Base-by-base conservation (phyloP, 345 rosid species). In the Microthlaspi erraticum region DNA sequence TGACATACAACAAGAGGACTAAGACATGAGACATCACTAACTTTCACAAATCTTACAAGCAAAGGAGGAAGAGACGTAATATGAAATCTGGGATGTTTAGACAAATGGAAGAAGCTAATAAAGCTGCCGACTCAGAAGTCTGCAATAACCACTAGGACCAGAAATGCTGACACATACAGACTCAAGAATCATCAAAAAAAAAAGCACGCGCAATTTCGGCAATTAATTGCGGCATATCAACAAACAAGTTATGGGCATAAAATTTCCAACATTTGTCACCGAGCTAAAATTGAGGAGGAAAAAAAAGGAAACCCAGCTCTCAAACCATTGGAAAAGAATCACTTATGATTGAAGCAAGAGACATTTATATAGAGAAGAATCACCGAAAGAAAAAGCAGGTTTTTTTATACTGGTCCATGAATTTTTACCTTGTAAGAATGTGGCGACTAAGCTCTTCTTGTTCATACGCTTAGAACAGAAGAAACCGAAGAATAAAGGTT, bases 331-430 rank as follows among this genome's bases (percentile, higher is more conserved):
- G 60, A 76, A 76, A 72, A 78, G 97, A 81, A 93, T 88, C 96
- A 81, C 92, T 87, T 88, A 68, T 57, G 84, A 84, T 72, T 82
- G 83, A 88, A 90, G 96, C 74, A 86, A 86, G 79, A 78, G 62
- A 75, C 53, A 77, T 72, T n/a, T n/a, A n/a, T 61, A 64, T 4
- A 34, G 77, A 64, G 68, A 62, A 79, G 60, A 69, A 74, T 79
- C 69, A 32, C 8, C 23, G 7, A 33, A 42, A 54, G 57, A 46
- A 60, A 70, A 77, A 76, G 72, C 64, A 75, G 66, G 74, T 66
- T 5, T 71, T 84, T 79, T 54, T 60, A n/a, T n/a, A n/a, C 58
- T 53, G 14, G 14, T 48, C 11, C 11, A 42, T 42, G 20, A 37
- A 26, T 29, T 14, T 32, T 55, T 54, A 75, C 79, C 75, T 62